Evolutionary conservation across 768 basidiomycete species (phyloP), one percentile per base, ranked within the genome.

Genomic region (Suillus weaverae): DNA sequence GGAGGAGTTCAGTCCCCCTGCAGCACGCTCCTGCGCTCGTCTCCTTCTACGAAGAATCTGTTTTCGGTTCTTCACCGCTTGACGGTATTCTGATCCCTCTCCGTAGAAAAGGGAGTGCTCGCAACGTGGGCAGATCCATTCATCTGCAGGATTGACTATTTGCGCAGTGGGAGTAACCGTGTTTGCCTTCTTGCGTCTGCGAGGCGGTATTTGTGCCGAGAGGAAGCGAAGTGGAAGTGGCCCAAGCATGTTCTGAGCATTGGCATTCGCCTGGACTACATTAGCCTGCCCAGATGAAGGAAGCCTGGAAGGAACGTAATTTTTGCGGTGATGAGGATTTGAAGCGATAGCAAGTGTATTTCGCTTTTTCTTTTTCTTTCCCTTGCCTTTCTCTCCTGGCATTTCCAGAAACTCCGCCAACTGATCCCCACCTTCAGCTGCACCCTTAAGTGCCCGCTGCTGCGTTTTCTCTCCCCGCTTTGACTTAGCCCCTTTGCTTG

Each of bases 101-200:
- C 94, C 94, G 74, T 91, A 99, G 76, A 97, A 96, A 63, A 99
- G 73, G 64, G 88, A 83, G 74, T 95, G 96, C 78, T 99, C 97
- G 81, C 97, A 99, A 71, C 91, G 92, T 67, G 91, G 86, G 74
- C 97, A 99, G 64, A 98, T 89, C 90, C 93, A 97, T 75, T 98
- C 97, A 30, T 97, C 94, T 39, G 78, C 82, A 9, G 88, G 86
- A 64, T 86, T 83, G 30, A 82, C 83, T 61, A 88, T 75, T 65
- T 76, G 74, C 33, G 77, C 26, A 30, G 70, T 70, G 32, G 76
- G 63, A 39, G 75, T 66, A 69, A 74, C 67, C 8, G 66, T 60
- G 63, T 70, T 69, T 36, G 56, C 43, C 68, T 72, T 70, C 59
- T 74, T 72, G 53, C 75, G 71, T 63, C 79, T 76, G 38, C 77